Percentiles rank a stretch among this genome's conserved stretches.
phyloP scores from a whole-genome alignment of 2,329 filamentous ascomycete species.

The Emericellopsis atlantica region DNA sequence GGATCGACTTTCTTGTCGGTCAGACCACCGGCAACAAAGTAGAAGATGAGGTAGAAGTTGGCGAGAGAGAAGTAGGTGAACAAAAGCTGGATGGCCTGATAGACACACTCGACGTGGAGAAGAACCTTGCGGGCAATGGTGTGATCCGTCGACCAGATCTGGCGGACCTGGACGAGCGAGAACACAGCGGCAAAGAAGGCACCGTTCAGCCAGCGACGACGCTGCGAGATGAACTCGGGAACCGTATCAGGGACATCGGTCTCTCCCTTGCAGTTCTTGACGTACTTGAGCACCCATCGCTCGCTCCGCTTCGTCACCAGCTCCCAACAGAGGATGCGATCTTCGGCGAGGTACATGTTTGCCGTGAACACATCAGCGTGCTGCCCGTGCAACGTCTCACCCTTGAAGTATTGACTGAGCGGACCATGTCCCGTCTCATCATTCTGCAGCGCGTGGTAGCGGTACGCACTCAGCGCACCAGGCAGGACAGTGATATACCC shows the following conservation, averaged over 20 bases:
- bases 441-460: conserved; percentile 92
- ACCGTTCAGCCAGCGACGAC: conserved; percentile 93
- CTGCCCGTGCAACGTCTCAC: conserved; percentile 89
- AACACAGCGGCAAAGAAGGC: conserved; percentile 98
- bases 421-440: conserved; percentile 92
- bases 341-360: conserved; percentile 88
- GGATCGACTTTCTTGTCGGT: conserved; percentile 71
- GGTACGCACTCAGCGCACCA: conserved; percentile 86
- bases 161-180: conserved; percentile 86
- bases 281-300: conserved; percentile 95
- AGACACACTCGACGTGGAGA: conserved; percentile 88
- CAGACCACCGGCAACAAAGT: conserved; percentile 89
- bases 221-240: conserved; percentile 93
- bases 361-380: conserved; percentile 96
- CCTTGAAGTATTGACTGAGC: conserved; percentile 97
- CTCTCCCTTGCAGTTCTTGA: conserved; percentile 91
- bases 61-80: conserved; percentile 98
- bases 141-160: conserved; percentile 90
- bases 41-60: conserved; percentile 98
- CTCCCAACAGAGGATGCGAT: conserved; percentile 88
- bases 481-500: conserved; percentile 97
- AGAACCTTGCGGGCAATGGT: conserved; percentile 79
- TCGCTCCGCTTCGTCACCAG: conserved; percentile 89
- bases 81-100: conserved; percentile 81
- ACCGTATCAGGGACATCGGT: conserved; percentile 89